A percentile compares a stretch with the other conserved stretches of the same genome.
Evolutionary conservation across 257 asterid genomes (phyloP).

Genomic region (Penstemon davidsonii): DNA sequence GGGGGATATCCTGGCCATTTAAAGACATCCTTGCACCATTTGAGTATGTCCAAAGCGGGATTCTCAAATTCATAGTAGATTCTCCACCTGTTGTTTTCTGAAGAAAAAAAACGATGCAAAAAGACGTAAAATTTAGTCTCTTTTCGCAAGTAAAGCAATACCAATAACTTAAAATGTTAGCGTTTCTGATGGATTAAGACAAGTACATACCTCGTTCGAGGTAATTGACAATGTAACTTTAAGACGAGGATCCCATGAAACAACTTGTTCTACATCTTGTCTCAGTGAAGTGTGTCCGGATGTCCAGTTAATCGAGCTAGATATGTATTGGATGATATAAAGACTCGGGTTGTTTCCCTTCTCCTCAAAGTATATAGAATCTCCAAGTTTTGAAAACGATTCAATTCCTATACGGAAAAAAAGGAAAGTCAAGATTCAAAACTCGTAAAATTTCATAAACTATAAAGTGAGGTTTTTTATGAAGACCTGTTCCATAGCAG

Average conservation of each 20-base stretch:
- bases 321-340: conserved; percentile 74
- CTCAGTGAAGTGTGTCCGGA: conserved; percentile 43
- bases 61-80: conserved; percentile 57
- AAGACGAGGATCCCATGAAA: conserved; percentile 69
- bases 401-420: conserved; percentile 53
- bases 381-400: conserved; percentile 91
- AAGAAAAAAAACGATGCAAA: conserved; percentile 2
- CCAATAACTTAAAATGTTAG: not conserved
- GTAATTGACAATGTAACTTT: conserved; percentile 46
- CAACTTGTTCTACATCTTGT: conserved; percentile 52
- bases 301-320: conserved; percentile 73
- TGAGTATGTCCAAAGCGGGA: conserved; percentile 67
- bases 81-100: conserved; percentile 38
- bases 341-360: conserved; percentile 54
- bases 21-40: conserved; percentile 49
- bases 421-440: not conserved
- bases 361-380: conserved; percentile 88
- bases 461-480: conserved; percentile 12
- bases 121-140: not conserved
- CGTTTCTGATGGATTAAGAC: not conserved
- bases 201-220: conserved; percentile 36
- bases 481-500: conserved; percentile 92
- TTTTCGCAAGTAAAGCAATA: not conserved
- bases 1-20: conserved; percentile 43
- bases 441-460: not conserved